Conservation (phyloP, 257 asterid species). For the Lithospermum erythrorhizon region DNA sequence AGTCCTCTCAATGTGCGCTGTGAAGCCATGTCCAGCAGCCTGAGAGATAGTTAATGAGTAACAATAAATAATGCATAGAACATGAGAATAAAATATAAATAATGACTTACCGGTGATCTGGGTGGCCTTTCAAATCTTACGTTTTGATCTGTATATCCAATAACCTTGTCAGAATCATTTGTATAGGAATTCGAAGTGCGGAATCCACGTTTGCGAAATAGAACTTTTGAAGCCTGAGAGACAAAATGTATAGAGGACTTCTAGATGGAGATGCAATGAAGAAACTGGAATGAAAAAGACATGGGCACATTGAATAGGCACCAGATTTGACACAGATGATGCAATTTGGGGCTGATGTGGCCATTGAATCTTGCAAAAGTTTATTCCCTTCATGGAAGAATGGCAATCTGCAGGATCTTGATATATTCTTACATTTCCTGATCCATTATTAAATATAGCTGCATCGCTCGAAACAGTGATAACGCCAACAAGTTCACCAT, state of each 20-base stretch:
- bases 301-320: slow-evolving; percentile 23
- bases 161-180: slow-evolving; percentile 17
- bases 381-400: slow-evolving; percentile 22
- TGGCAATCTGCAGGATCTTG: slow-evolving; percentile 20
- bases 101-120: slow-evolving; percentile 43
- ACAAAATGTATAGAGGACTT: slow-evolving; percentile 8
- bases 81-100: slow-evolving; percentile 10
- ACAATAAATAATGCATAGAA: not conserved
- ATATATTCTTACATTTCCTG: slow-evolving; percentile 11
- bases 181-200: slow-evolving; percentile 16
- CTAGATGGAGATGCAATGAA: slow-evolving; percentile 2
- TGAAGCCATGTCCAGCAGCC: slow-evolving; percentile 21
- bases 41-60: slow-evolving; percentile 17
- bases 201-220: slow-evolving; percentile 23
- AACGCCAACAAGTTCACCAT: slow-evolving; percentile 46
- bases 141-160: slow-evolving; percentile 10
- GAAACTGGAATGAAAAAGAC: slow-evolving; percentile 4
- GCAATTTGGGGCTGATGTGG: slow-evolving; percentile 28
- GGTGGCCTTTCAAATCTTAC: slow-evolving; percentile 45
- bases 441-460: slow-evolving; percentile 30
- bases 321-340: slow-evolving; percentile 57
- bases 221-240: slow-evolving; percentile 51
- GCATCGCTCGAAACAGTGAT: slow-evolving; percentile 72
- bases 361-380: slow-evolving; percentile 28
- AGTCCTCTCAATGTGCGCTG: slow-evolving; percentile 18